Evolutionary conservation across 768 basidiomycete genomes (phyloP).

Genomic region (Phylloporus arenicola): DNA sequence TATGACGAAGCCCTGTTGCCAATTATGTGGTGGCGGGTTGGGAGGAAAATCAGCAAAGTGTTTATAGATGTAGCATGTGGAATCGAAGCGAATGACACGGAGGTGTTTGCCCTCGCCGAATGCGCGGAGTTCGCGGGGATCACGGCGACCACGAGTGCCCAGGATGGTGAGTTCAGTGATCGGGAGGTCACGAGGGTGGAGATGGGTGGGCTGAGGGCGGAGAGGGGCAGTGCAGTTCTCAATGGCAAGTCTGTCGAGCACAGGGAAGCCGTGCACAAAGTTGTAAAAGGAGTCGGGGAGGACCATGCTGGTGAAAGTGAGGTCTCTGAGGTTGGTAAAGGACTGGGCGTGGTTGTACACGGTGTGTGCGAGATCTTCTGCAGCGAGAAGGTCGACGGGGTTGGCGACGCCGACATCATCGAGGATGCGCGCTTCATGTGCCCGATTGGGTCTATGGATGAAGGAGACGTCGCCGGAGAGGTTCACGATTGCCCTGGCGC

Average conservation of each 20-base stretch:
- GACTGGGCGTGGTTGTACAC: slow-evolving; percentile 15
- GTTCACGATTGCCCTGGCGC: slow-evolving; percentile 21
- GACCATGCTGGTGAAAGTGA: slow-evolving; percentile 34
- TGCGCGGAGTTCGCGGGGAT: slow-evolving; percentile 22
- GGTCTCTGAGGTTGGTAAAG: slow-evolving; percentile 34
- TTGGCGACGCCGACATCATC: slow-evolving; percentile 17
- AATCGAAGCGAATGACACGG: slow-evolving; percentile 41
- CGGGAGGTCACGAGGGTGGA: slow-evolving; percentile 34
- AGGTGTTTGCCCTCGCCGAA: slow-evolving; percentile 36
- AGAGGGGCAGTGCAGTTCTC: slow-evolving; percentile 35
- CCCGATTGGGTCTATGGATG: slow-evolving; percentile 15
- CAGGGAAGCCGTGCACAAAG: slow-evolving; percentile 34
- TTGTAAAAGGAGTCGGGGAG: slow-evolving; percentile 34
- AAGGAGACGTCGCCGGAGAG: slow-evolving; percentile 12
- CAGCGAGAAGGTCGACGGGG: slow-evolving; percentile 20
- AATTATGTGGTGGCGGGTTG: slow-evolving; percentile 6
- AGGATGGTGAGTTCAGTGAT: slow-evolving; percentile 40
- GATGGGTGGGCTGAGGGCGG: slow-evolving; percentile 11
- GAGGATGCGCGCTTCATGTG: slow-evolving; percentile 24
- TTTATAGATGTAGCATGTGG: slow-evolving; percentile 36
- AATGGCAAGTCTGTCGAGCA: slow-evolving; percentile 35
- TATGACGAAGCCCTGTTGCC: slow-evolving; percentile 12
- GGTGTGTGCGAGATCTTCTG: slow-evolving; percentile 12
- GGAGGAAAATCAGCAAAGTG: slow-evolving; percentile 13
- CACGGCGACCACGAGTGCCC: slow-evolving; percentile 30